Evolutionary conservation across 2,329 filamentous ascomycete genomes (phyloP).

Genomic region (Aspergillus texensis): DNA sequence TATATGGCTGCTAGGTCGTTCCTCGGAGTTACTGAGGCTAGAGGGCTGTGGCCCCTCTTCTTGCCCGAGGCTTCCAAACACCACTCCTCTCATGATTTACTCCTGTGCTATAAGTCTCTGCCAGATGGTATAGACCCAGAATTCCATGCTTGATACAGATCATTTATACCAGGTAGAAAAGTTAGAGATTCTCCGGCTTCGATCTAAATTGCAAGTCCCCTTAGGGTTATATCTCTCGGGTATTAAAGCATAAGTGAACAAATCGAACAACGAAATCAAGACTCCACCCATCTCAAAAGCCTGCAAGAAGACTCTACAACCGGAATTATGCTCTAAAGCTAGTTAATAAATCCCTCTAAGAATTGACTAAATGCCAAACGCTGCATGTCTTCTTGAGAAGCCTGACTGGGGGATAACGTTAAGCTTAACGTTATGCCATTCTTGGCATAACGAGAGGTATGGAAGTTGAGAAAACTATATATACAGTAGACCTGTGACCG

Average conservation of each 20-base stretch:
- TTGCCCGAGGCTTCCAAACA: not conserved
- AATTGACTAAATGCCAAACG: not conserved
- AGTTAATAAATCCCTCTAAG: not conserved
- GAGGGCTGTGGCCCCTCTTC: not conserved
- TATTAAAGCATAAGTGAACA: not conserved
- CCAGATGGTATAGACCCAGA: not conserved
- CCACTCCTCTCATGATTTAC: not conserved
- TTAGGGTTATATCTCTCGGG: not conserved
- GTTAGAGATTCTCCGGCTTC: not conserved
- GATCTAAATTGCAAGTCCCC: not conserved
- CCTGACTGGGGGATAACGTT: not conserved
- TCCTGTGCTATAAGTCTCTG: not conserved
- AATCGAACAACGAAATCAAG: not conserved
- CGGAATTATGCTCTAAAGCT: not conserved
- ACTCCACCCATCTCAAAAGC: not conserved
- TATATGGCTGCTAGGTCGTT: too few species aligned
- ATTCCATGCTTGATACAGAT: not conserved
- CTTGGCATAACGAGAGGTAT: not conserved
- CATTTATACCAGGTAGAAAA: not conserved
- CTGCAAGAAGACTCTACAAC: not conserved
- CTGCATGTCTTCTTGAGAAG: not conserved
- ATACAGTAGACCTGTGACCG: not conserved
- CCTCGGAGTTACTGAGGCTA: not conserved
- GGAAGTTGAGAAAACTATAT: not conserved
- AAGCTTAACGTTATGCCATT: not conserved